phyloP scores from a whole-genome alignment of 2,329 filamentous ascomycete genomes.

The Claviceps pazoutovae region DNA sequence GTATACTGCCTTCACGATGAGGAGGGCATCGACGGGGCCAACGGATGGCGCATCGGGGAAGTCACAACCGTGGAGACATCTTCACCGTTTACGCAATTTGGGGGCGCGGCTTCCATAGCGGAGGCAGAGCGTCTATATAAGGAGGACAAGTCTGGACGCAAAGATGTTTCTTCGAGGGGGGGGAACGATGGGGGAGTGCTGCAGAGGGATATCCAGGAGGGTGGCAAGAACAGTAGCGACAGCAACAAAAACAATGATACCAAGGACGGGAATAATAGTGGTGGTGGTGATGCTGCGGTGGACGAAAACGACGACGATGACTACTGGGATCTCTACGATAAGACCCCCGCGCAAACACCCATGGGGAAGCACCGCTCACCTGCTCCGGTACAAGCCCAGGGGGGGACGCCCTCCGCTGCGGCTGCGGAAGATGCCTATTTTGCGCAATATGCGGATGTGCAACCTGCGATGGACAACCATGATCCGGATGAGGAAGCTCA shows the following conservation, averaged over 20 bases:
- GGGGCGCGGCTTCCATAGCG: constrained; percentile 34
- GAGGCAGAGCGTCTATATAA: constrained; percentile 48
- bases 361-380: constrained; percentile 44
- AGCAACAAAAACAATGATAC: constrained; percentile 8
- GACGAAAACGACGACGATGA: constrained; percentile 33
- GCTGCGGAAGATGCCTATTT: constrained; percentile 58
- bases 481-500: constrained; percentile 57
- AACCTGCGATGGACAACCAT: constrained; percentile 68
- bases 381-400: constrained; percentile 28
- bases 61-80: constrained; percentile 45
- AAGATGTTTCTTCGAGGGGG: constrained; percentile 8
- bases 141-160: constrained; percentile 11
- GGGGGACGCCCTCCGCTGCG: constrained; percentile 10
- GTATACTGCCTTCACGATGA: constrained; percentile 56
- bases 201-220: neutral
- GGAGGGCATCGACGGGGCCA: constrained; percentile 36
- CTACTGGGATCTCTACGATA: constrained; percentile 70
- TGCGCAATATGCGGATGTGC: constrained; percentile 62
- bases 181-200: constrained; percentile 6
- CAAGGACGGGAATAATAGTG: constrained; percentile 32
- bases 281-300: neutral
- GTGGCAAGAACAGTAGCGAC: neutral
- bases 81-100: constrained; percentile 40
- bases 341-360: constrained; percentile 52
- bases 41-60: constrained; percentile 62